A percentile compares a stretch with the other conserved stretches of the same genome.
Evolutionary conservation across 768 basidiomycete genomes (phyloP).

Genomic region (Sistotremastrum suecicum): DNA sequence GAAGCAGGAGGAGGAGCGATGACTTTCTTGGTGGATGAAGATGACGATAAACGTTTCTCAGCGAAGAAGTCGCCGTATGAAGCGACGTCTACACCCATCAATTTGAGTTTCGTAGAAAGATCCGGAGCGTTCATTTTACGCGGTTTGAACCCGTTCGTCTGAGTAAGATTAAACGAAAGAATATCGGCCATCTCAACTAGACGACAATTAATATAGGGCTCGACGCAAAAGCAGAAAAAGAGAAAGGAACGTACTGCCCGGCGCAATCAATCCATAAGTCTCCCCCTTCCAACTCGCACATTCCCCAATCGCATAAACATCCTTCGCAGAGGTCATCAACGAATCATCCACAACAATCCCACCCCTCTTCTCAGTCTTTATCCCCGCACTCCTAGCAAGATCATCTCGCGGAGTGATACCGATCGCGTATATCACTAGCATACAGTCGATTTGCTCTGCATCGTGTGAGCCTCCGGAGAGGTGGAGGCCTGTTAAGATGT

Average conservation of each 20-base stretch:
- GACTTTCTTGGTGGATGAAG: neutral
- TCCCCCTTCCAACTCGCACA: slow-evolving; percentile 57
- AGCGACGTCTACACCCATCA: slow-evolving; percentile 51
- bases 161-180: slow-evolving; percentile 56
- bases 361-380: slow-evolving; percentile 32
- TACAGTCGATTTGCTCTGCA: slow-evolving; percentile 22
- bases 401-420: slow-evolving; percentile 64
- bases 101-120: slow-evolving; percentile 55
- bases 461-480: slow-evolving; percentile 29
- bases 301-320: slow-evolving; percentile 64
- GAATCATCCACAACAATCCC: slow-evolving; percentile 47
- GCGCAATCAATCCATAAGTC: slow-evolving; percentile 62
- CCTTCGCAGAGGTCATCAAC: slow-evolving; percentile 39
- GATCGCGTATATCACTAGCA: slow-evolving; percentile 52
- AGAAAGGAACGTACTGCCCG: slow-evolving; percentile 29
- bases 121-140: slow-evolving; percentile 49
- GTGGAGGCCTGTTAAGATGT: slow-evolving; percentile 31
- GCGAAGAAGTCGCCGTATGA: slow-evolving; percentile 65
- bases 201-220: slow-evolving; percentile 1
- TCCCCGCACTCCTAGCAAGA: slow-evolving; percentile 37
- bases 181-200: slow-evolving; percentile 61
- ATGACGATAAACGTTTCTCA: slow-evolving; percentile 36
- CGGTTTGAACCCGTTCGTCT: slow-evolving; percentile 27
- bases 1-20: no score
- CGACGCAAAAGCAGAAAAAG: slow-evolving; percentile 1